Percentiles rank a stretch among this genome's conserved stretches.
These are phyloP conservation scores for Lentinula guzmanii DNA, from an alignment of 768 basidiomycete species.

Conservation along the genomic window DNA sequence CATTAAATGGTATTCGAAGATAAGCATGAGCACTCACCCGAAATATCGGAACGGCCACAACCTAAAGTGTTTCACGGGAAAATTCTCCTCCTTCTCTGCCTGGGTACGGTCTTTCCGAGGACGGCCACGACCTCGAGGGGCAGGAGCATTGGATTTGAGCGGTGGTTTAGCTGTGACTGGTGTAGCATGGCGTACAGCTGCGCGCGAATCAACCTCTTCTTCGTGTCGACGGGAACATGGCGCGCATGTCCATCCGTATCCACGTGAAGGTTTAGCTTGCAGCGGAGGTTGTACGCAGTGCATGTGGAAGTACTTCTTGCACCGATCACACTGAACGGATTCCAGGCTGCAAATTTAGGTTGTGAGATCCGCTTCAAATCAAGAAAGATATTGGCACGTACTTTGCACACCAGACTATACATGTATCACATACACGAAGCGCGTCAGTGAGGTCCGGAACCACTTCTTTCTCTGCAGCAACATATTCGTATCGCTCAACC, in stretches of 20 bases:
- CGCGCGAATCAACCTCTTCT: constrained; percentile 69
- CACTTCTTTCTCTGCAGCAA: constrained; percentile 92
- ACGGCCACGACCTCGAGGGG: constrained; percentile 65
- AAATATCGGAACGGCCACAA: constrained; percentile 97
- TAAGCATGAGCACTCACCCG: constrained; percentile 51
- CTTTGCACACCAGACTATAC: constrained; percentile 86
- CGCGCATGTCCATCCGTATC: constrained; percentile 97
- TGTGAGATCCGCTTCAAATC: constrained; percentile 3
- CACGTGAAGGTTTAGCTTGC: constrained; percentile 84
- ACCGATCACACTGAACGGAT: constrained; percentile 84
- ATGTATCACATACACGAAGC: constrained; percentile 80
- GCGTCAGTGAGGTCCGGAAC: constrained; percentile 85
- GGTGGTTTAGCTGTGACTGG: constrained; percentile 34
- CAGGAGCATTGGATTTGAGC: constrained; percentile 66
- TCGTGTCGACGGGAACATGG: constrained; percentile 87
- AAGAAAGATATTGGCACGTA: constrained; percentile 29
- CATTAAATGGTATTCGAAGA: constrained; percentile 5
- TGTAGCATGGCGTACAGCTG: constrained; percentile 57
- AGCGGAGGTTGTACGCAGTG: constrained; percentile 89
- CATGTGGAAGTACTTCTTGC: constrained; percentile 95
- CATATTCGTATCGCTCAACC: constrained; percentile 83
- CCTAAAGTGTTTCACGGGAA: constrained; percentile 78
- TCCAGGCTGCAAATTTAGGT: constrained; percentile 49
- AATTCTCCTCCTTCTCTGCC: constrained; percentile 72
- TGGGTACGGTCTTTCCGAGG: constrained; percentile 71